Percentiles rank a stretch among this genome's conserved stretches.
These are phyloP conservation scores for Tricharina praecox DNA, from an alignment of 495 filamentous ascomycete genomes.

Conservation along the genomic window DNA sequence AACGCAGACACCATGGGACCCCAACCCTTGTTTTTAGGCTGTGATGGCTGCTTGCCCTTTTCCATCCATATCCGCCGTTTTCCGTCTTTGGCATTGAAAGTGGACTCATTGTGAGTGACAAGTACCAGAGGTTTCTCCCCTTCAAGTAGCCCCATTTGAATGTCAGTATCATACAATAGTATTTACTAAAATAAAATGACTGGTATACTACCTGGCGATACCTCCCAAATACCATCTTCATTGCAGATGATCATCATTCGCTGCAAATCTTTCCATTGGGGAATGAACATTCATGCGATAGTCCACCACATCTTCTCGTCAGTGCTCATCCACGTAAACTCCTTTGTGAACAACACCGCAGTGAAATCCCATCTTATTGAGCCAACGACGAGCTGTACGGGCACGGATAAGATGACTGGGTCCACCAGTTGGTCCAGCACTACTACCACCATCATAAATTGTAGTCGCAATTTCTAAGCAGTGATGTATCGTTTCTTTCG, in stretches of 20 bases:
- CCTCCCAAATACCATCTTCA: constrained; percentile 3
- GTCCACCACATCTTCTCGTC: constrained; percentile 1
- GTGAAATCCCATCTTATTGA: constrained; percentile 7
- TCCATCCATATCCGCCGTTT: constrained; percentile 5
- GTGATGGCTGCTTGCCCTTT: constrained; percentile 3
- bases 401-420: neutral
- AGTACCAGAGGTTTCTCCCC: constrained; percentile 1
- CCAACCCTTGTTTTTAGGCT: constrained; percentile 1
- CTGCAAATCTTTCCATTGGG: neutral
- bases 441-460: too few species aligned
- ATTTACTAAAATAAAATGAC: neutral
- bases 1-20: constrained; percentile 10
- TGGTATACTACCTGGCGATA: neutral
- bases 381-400: constrained; percentile 1
- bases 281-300: constrained; percentile 5
- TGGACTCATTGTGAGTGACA: constrained; percentile 8
- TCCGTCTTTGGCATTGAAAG: constrained; percentile 9
- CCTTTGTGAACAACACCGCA: constrained; percentile 3
- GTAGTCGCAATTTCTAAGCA: neutral
- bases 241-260: neutral
- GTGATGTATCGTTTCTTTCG: neutral
- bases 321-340: constrained; percentile 11
- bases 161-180: neutral
- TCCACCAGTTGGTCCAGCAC: neutral
- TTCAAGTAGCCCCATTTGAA: neutral